Evolutionary conservation across 345 rosid genomes (phyloP).

Genomic region (Litchi chinensis): DNA sequence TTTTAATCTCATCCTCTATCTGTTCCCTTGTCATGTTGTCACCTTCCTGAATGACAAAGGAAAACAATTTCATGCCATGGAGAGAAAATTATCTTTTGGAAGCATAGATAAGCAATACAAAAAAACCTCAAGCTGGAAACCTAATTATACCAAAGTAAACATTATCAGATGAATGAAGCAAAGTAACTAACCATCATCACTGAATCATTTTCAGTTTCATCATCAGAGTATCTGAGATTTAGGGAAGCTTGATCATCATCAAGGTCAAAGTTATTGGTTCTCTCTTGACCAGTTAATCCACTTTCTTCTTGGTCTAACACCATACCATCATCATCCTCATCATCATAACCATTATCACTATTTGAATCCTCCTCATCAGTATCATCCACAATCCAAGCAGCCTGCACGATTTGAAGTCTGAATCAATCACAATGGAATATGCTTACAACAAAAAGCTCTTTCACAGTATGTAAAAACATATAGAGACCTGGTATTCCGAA

Average conservation of each 20-base stretch:
- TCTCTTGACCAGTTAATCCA: conserved; percentile 40
- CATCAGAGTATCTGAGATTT: conserved; percentile 62
- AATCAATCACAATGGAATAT: conserved; percentile 4
- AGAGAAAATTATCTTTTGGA: background rate
- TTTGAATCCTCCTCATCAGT: conserved; percentile 67
- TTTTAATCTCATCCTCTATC: conserved; percentile 73
- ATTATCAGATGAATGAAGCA: conserved; percentile 19
- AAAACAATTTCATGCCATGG: background rate
- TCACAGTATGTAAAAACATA: background rate
- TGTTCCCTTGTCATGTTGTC: conserved; percentile 83
- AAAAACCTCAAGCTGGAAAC: background rate
- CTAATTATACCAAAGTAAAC: background rate
- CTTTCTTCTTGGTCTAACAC: conserved; percentile 66
- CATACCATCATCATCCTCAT: conserved; percentile 70
- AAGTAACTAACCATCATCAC: conserved; percentile 67
- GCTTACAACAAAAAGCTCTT: background rate
- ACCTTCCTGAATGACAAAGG: conserved; percentile 59
- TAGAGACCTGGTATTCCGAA: conserved; percentile 86
- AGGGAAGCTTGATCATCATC: conserved; percentile 71
- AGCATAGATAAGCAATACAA: background rate
- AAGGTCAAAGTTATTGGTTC: conserved; percentile 37
- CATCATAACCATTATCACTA: conserved; percentile 46
- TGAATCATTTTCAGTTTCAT: conserved; percentile 78
- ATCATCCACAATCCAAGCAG: conserved; percentile 93
- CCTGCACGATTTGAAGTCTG: conserved; percentile 46